Evolutionary conservation across 768 basidiomycete species (phyloP).

Genomic region (Boletus rubropictus): DNA sequence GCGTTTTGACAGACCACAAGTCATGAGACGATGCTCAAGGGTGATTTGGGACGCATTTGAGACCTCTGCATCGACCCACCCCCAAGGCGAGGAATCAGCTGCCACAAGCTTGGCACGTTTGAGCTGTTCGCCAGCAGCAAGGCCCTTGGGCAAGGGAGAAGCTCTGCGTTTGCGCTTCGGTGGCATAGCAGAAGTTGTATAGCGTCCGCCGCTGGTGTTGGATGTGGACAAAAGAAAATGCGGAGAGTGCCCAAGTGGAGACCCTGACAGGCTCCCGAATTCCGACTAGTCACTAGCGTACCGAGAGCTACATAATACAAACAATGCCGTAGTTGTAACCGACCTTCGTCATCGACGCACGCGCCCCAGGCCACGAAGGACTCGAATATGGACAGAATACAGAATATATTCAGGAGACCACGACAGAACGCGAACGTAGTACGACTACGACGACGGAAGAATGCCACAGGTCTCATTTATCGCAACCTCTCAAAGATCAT

Average conservation of each 20-base stretch:
- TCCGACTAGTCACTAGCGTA: slow-evolving; percentile 18
- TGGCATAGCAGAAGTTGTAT: slow-evolving; percentile 37
- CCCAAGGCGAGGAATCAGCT: slow-evolving; percentile 54
- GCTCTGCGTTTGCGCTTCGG: slow-evolving; percentile 54
- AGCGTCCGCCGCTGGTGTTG: background rate
- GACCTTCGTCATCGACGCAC: background rate
- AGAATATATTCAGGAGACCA: slow-evolving; percentile 11
- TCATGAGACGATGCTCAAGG: slow-evolving; percentile 54
- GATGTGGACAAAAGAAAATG: slow-evolving; percentile 8
- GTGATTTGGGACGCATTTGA: slow-evolving; percentile 54
- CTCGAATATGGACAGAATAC: slow-evolving; percentile 23
- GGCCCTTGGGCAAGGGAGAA: slow-evolving; percentile 44
- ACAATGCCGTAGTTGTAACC: too few relatives aligned
- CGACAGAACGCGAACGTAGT: slow-evolving; percentile 31
- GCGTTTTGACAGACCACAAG: slow-evolving; percentile 59
- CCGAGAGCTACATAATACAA: too few relatives aligned
- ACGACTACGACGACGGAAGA: slow-evolving; percentile 44
- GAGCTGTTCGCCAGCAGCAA: slow-evolving; percentile 56
- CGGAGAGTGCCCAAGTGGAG: slow-evolving; percentile 6
- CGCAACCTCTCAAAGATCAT: slow-evolving; percentile 29
- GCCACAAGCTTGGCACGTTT: slow-evolving; percentile 51
- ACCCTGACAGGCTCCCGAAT: slow-evolving; percentile 21
- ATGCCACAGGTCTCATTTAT: slow-evolving; percentile 31
- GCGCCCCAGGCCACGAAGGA: background rate
- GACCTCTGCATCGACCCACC: slow-evolving; percentile 73